Conservation (phyloP, 2,329 filamentous ascomycete genomes). For the Fusarium bulbicola region DNA sequence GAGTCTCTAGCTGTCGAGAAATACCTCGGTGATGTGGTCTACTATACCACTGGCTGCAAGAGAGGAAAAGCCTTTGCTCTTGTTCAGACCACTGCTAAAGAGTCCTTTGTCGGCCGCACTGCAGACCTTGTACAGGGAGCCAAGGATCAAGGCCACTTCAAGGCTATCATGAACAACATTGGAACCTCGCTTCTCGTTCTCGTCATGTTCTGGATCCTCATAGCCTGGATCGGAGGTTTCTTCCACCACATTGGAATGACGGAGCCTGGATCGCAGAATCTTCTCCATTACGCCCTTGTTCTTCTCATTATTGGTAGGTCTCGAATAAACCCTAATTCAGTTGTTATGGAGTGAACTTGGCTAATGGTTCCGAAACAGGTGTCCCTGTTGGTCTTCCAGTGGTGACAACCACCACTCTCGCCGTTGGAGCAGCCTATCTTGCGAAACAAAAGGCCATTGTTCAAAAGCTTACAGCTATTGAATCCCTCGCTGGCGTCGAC, state of each 20-base stretch:
- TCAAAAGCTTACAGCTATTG: slow-evolving; percentile 11
- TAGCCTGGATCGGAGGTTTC: slow-evolving; percentile 24
- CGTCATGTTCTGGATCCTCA: slow-evolving; percentile 26
- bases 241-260: slow-evolving; percentile 24
- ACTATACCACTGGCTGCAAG: slow-evolving; percentile 30
- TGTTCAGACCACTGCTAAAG: slow-evolving; percentile 12
- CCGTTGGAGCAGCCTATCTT: slow-evolving; percentile 20
- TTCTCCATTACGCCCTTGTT: slow-evolving; percentile 25
- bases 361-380: not conserved
- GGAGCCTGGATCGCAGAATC: slow-evolving; percentile 16
- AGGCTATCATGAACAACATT: slow-evolving; percentile 29
- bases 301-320: slow-evolving; percentile 22
- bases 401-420: slow-evolving; percentile 26
- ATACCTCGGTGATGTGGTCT: slow-evolving; percentile 20
- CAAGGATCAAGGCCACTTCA: slow-evolving; percentile 30
- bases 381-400: slow-evolving; percentile 26
- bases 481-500: slow-evolving; percentile 20
- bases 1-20: slow-evolving; percentile 27
- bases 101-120: slow-evolving; percentile 25
- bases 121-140: slow-evolving; percentile 27
- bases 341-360: no score
- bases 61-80: slow-evolving; percentile 18
- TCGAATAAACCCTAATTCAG: not conserved
- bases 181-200: slow-evolving; percentile 20
- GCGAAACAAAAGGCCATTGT: slow-evolving; percentile 27